These are phyloP conservation scores for Lipomyces kockii DNA, from an alignment of 805 yeast genomes.

Conservation along the genomic window DNA sequence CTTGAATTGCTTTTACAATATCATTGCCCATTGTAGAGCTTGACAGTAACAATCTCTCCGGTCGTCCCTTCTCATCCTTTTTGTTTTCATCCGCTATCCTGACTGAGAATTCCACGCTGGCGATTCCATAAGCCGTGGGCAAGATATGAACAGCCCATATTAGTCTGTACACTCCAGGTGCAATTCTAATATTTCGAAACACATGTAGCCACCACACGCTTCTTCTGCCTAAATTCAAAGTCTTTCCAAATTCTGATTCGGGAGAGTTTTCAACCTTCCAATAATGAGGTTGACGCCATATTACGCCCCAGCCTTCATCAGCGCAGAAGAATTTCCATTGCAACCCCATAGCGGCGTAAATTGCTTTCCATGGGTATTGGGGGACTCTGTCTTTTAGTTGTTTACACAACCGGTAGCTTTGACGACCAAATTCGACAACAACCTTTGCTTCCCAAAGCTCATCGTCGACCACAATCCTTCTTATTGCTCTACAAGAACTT, in stretches of 20 bases:
- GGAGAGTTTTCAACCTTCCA: slow-evolving; percentile 15
- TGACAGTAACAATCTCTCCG: slow-evolving; percentile 12
- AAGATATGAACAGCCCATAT: slow-evolving; percentile 27
- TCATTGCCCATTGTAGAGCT: slow-evolving; percentile 12
- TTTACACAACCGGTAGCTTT: slow-evolving; percentile 18
- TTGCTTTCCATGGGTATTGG: slow-evolving; percentile 15
- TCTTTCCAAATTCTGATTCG: slow-evolving; percentile 21
- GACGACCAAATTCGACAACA: slow-evolving; percentile 18
- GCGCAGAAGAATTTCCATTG: slow-evolving; percentile 34
- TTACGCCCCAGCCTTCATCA: slow-evolving; percentile 33
- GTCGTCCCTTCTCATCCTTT: slow-evolving; percentile 24
- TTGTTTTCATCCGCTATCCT: slow-evolving; percentile 18
- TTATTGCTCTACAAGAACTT: slow-evolving; percentile 8
- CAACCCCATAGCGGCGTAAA: slow-evolving; percentile 19
- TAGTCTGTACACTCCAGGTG: slow-evolving; percentile 28
- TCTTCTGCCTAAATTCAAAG: slow-evolving; percentile 16
- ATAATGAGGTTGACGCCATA: slow-evolving; percentile 26
- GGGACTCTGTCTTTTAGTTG: slow-evolving; percentile 6
- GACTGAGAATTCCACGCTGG: slow-evolving; percentile 18
- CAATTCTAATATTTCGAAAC: slow-evolving; percentile 23
- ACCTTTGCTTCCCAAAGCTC: slow-evolving; percentile 26
- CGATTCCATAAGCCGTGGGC: neutral
- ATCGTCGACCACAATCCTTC: slow-evolving; percentile 14
- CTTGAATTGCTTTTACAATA: neutral
- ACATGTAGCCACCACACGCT: slow-evolving; percentile 33